These are phyloP conservation scores for Irpex lacteus DNA, from an alignment of 1,284 basidiomycete genomes.

Conservation along the genomic window DNA sequence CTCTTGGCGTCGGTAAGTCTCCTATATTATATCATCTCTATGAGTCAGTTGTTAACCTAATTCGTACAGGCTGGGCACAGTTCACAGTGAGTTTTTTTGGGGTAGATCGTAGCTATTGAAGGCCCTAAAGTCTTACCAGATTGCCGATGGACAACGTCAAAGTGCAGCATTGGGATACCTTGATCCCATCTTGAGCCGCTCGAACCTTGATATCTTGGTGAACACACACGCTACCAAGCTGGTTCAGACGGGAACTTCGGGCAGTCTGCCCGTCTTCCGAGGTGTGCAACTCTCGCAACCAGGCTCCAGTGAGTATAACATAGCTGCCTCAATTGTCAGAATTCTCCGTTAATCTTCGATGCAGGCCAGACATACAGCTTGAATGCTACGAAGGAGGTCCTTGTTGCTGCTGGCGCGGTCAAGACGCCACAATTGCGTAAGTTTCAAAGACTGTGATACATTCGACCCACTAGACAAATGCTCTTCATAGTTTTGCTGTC, in stretches of 20 bases:
- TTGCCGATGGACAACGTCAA: conserved; percentile 32
- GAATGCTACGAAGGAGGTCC: conserved; percentile 23
- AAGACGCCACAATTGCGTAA: conserved; percentile 31
- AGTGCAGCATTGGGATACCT: conserved; percentile 28
- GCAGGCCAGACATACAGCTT: conserved; percentile 2
- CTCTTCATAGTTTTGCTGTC: conserved; percentile 33
- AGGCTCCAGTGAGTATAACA: conserved; percentile 15
- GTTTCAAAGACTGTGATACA: not conserved
- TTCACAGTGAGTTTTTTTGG: not conserved
- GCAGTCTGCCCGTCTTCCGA: conserved; percentile 24
- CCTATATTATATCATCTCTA: not conserved
- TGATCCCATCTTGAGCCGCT: conserved; percentile 25
- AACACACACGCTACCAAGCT: conserved; percentile 37
- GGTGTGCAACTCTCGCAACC: conserved; percentile 28
- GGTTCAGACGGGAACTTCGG: conserved; percentile 21
- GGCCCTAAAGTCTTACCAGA: conserved; percentile 16
- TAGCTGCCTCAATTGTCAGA: not conserved
- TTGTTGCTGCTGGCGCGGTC: conserved; percentile 15
- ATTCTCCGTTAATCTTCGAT: not conserved
- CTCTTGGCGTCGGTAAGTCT: conserved; percentile 2
- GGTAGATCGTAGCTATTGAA: not conserved
- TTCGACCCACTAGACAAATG: not conserved
- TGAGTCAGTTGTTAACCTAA: not conserved
- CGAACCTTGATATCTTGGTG: conserved; percentile 40
- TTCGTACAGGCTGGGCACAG: not conserved